These are phyloP conservation scores for Zygnema circumcarinatum DNA, from an alignment of 139 green algal species.

Conservation along the genomic window DNA sequence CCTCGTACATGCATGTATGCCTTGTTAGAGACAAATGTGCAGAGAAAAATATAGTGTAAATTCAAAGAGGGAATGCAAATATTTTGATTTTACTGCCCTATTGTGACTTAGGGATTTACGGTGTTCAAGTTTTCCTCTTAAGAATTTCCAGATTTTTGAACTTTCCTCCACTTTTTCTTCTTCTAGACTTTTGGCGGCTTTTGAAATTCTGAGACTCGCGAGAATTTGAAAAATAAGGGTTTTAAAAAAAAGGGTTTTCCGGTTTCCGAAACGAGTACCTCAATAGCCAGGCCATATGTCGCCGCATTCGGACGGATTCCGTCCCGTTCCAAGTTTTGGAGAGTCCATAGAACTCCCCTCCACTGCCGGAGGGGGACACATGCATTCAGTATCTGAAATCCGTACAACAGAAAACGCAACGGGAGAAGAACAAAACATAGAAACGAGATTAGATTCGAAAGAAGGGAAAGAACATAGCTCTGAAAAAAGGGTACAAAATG, in stretches of 20 bases:
- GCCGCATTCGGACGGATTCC: background rate
- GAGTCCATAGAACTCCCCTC: slow-evolving; percentile 11
- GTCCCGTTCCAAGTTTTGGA: slow-evolving; percentile 10
- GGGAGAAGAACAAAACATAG: background rate
- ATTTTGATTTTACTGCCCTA: too few species aligned
- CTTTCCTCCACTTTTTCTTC: background rate
- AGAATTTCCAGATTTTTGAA: background rate
- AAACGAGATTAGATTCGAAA: background rate
- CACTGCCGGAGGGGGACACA: background rate
- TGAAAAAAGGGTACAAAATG: background rate
- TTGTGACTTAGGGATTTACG: too few species aligned
- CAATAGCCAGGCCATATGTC: slow-evolving; percentile 29
- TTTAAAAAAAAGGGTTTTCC: background rate
- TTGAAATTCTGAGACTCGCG: background rate
- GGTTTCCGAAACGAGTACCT: slow-evolving; percentile 1
- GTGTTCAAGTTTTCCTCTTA: background rate
- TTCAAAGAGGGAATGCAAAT: too few species aligned
- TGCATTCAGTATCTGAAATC: slow-evolving; percentile 33
- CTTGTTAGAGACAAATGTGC: too few species aligned
- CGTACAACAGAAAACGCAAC: background rate
- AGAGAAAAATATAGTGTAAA: too few species aligned
- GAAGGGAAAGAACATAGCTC: background rate
- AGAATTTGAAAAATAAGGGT: background rate
- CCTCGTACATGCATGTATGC: too few species aligned
- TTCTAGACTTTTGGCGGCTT: background rate